Evolutionary conservation across 1,139 yeast species (phyloP).

Genomic region (Suhomyces panamericanus): DNA sequence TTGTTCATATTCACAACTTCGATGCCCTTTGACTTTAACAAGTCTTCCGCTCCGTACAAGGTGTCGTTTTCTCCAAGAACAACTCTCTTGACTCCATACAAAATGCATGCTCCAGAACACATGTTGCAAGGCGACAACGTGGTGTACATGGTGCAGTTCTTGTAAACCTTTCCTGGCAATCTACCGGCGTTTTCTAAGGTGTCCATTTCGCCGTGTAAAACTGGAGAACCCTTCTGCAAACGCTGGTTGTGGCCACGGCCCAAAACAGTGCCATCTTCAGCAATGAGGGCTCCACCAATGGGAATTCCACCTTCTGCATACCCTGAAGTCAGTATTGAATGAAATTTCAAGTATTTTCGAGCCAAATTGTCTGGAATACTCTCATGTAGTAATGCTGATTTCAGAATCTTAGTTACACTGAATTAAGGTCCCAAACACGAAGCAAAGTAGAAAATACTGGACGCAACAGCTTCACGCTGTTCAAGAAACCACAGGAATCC

Average conservation of each 20-base stretch:
- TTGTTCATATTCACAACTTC: conserved; percentile 71
- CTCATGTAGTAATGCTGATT: too few species aligned
- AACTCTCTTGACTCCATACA: conserved; percentile 83
- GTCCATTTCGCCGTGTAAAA: conserved; percentile 87
- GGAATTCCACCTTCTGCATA: conserved; percentile 89
- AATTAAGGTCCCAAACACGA: neutral
- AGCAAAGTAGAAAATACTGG: neutral
- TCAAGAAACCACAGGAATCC: too few species aligned
- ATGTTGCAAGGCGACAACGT: conserved; percentile 90
- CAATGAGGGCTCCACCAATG: conserved; percentile 73
- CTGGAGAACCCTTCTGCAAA: conserved; percentile 76
- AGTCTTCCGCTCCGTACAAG: conserved; percentile 76
- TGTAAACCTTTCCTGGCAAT: conserved; percentile 65
- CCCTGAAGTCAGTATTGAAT: conserved; percentile 34
- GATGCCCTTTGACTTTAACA: conserved; percentile 63
- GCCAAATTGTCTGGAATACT: too few species aligned
- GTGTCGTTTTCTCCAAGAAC: conserved; percentile 87
- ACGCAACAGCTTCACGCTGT: too few species aligned
- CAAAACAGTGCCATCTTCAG: conserved; percentile 73
- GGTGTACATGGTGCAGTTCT: conserved; percentile 78
- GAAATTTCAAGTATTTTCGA: too few species aligned
- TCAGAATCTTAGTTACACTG: too few species aligned
- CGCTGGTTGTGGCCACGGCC: conserved; percentile 91
- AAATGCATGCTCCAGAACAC: conserved; percentile 91
- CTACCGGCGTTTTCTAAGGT: conserved; percentile 91